Percentiles rank a stretch among this genome's conserved stretches.
Conservation (phyloP, 2,329 filamentous ascomycete species). For the Pseudohalonectria lignicola region DNA sequence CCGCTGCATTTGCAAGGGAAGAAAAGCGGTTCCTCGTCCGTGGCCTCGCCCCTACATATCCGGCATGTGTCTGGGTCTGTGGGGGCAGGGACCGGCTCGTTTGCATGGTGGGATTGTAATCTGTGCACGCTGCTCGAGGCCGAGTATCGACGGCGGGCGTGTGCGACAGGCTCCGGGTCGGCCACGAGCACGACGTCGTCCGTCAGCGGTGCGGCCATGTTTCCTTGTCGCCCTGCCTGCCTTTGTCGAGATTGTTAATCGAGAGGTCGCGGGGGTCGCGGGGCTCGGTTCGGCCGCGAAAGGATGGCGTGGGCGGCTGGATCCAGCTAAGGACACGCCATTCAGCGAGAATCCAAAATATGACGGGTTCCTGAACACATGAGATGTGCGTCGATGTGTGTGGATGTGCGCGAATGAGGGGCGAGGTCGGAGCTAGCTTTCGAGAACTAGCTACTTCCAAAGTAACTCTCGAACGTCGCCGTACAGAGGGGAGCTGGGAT, state of each 20-base stretch:
- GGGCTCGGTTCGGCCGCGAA: too few relatives aligned
- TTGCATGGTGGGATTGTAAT: neutral
- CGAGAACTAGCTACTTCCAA: too few relatives aligned
- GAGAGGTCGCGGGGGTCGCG: neutral
- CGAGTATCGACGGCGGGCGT: constrained; percentile 15
- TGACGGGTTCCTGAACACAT: too few relatives aligned
- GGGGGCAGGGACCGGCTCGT: neutral
- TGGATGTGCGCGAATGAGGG: too few relatives aligned
- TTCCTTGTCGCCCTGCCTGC: too few relatives aligned
- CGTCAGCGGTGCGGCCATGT: constrained; percentile 3
- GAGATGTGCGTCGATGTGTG: too few relatives aligned
- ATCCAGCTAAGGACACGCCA: constrained; percentile 1
- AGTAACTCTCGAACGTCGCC: too few relatives aligned
- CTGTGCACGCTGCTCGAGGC: constrained; percentile 3
- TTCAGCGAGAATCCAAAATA: too few relatives aligned
- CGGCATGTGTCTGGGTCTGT: constrained; percentile 74
- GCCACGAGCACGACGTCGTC: constrained; percentile 13
- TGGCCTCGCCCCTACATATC: constrained; percentile 88
- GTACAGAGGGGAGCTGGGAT: too few relatives aligned
- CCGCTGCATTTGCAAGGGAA: constrained; percentile 98
- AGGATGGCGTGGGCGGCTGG: neutral
- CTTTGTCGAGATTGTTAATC: too few relatives aligned
- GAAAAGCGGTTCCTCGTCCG: constrained; percentile 75
- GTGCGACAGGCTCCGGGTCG: constrained; percentile 14
- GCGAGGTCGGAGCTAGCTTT: too few relatives aligned